Conservation (phyloP, 371 early-diverging fungal species). For the Mortierella sp. region DNA sequence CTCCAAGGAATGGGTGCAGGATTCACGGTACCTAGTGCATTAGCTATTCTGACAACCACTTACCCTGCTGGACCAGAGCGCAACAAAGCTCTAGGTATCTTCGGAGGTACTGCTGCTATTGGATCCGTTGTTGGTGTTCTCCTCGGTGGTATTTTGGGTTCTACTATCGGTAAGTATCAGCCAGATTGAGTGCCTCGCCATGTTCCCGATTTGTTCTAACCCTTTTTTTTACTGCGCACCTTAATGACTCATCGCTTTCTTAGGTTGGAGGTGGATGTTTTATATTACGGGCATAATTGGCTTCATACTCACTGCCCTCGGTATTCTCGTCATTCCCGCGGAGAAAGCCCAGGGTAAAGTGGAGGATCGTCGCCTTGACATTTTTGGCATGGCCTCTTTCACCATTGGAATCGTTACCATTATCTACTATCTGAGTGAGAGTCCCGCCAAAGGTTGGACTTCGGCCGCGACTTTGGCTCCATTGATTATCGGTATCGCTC, state of each 20-base stretch:
- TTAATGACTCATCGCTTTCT: neutral
- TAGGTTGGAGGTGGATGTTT: constrained; percentile 63
- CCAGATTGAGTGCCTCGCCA: too few relatives aligned
- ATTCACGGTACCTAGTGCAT: constrained; percentile 43
- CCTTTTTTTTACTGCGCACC: too few relatives aligned
- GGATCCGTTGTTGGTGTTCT: constrained; percentile 30
- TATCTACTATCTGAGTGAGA: constrained; percentile 59
- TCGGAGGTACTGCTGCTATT: constrained; percentile 35
- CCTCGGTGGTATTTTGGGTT: constrained; percentile 36
- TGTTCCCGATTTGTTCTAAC: too few relatives aligned
- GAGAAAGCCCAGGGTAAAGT: constrained; percentile 20
- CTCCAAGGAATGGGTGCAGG: constrained; percentile 60
- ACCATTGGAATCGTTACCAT: constrained; percentile 53
- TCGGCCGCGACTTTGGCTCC: constrained; percentile 45
- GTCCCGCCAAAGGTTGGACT: constrained; percentile 47
- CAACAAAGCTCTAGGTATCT: constrained; percentile 32
- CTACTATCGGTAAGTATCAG: constrained; percentile 27
- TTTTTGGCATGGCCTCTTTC: constrained; percentile 53
- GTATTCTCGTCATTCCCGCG: constrained; percentile 33
- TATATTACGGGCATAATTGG: constrained; percentile 56
- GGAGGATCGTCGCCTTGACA: constrained; percentile 43
- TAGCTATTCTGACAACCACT: constrained; percentile 42
- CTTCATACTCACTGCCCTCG: constrained; percentile 21
- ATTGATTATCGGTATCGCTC: constrained; percentile 20
- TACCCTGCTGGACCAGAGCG: constrained; percentile 23